Evolutionary conservation across 2,329 filamentous ascomycete genomes (phyloP), one percentile per base, ranked within the genome.

Genomic region (Simplicillium sp.): DNA sequence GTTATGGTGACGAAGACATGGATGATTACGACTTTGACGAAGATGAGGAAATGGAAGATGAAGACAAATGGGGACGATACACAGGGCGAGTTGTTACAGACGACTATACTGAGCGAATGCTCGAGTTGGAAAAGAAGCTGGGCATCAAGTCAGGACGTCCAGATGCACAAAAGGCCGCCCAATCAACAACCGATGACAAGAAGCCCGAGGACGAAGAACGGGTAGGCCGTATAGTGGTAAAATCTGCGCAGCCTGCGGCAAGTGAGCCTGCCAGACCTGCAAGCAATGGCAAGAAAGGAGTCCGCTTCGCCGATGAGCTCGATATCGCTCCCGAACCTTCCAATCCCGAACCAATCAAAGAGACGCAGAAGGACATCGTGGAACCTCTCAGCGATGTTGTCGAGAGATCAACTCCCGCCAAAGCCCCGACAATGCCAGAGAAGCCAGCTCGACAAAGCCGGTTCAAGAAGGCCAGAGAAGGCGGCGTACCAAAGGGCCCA

Each of bases 91-190:
- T 81, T 11, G 64, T 96, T 39, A 78, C 77, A 13, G 79, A 87
- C 34, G 81, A 85, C 12, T 94, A 94, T 54, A 77, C 80, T 28
- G 71, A 76, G 50, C 75, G 86, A 50, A 97, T 98, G 92, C 73
- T 84, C 35, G 85, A 89, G 49, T 68, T 98, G 4, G 85, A 96
- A 60, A 71, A 82, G 55, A 82, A 80, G 47, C 71, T 96, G 1
- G 73, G 70, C n/a, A 74, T 81, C 47, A 74, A 66, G 46, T 68
- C 68, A 3, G 20, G 20, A 5, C 62, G 64, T 12, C 68, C 66
- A 37, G 64, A 60, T 57, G 44, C 67, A 65, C 46, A 70, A 70
- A 54, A 82, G 75, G 53, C 77, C 71, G 40, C 77, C 74, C 53
- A 54, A 46, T n/a, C 31, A 4, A 33, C 31, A 15, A 55, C 52